These are phyloP conservation scores for Pilaira anomala DNA, from an alignment of 192 early-diverging fungal genomes.

Conservation along the genomic window DNA sequence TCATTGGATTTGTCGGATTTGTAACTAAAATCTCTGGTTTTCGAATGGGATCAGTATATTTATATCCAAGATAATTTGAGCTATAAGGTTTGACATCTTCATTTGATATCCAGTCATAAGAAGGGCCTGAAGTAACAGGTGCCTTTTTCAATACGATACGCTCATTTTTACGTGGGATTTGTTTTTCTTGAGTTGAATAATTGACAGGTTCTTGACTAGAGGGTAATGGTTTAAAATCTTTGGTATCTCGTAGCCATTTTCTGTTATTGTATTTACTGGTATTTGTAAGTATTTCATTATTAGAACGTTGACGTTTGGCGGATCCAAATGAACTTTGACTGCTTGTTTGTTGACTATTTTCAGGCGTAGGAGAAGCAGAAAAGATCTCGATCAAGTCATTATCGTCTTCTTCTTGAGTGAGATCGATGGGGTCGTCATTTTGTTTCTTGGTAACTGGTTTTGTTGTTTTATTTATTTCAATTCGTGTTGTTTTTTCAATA, in stretches of 20 bases:
- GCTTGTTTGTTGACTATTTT: neutral
- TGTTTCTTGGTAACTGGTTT: neutral
- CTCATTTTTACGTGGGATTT: neutral
- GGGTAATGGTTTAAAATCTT: neutral
- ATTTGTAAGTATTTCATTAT: neutral
- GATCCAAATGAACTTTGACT: too few relatives aligned
- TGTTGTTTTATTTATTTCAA: too few relatives aligned
- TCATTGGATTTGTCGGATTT: too few relatives aligned
- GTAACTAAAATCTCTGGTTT: too few relatives aligned
- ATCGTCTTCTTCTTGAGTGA: neutral
- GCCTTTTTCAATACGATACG: neutral
- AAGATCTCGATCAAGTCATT: too few relatives aligned
- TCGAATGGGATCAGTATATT: neutral
- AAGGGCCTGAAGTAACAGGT: neutral
- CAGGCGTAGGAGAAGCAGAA: neutral
- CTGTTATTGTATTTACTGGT: neutral
- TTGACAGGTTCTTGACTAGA: constrained; percentile 10
- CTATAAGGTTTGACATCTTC: constrained; percentile 8
- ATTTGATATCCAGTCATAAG: neutral
- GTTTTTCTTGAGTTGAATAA: neutral
- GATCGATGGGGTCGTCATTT: neutral
- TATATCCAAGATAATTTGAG: neutral
- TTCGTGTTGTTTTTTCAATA: too few relatives aligned
- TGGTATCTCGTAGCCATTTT: neutral
- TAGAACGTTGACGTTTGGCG: too few relatives aligned